These are phyloP conservation scores for Aspergillus neotritici DNA, from an alignment of 2,329 filamentous ascomycete species.

Conservation along the genomic window DNA sequence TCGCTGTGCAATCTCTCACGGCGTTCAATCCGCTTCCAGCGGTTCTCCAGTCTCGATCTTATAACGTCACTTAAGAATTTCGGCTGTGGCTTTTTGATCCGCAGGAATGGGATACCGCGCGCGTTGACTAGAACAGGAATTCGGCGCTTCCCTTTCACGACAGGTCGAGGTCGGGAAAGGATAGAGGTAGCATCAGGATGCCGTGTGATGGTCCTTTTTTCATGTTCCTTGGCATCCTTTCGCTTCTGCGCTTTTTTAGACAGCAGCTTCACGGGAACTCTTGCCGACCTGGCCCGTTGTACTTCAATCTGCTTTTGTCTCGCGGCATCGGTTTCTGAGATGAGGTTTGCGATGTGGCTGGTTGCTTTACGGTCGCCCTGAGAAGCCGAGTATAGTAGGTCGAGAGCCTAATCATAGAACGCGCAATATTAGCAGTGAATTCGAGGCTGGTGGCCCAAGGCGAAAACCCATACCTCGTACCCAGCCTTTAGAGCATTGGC, in stretches of 20 bases:
- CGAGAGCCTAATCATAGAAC: conserved; percentile 27
- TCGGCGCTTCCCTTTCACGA: conserved; percentile 33
- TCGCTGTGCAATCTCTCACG: conserved; percentile 28
- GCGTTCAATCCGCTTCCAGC: conserved; percentile 30
- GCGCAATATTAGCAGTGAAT: conserved; percentile 1
- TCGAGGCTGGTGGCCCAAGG: no score
- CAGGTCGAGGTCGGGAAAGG: conserved; percentile 29
- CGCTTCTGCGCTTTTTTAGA: conserved; percentile 20
- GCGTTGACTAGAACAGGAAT: conserved; percentile 40
- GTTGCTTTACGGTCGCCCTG: conserved; percentile 23
- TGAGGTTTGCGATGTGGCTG: conserved; percentile 20
- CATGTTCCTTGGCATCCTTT: conserved; percentile 19
- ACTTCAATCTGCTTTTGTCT: conserved; percentile 17
- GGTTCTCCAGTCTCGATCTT: conserved; percentile 29
- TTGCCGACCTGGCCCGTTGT: conserved; percentile 15
- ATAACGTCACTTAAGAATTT: conserved; percentile 35
- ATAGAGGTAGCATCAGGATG: conserved; percentile 33
- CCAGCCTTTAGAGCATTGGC: conserved; percentile 37
- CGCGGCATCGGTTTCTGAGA: conserved; percentile 20
- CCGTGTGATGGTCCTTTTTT: conserved; percentile 24
- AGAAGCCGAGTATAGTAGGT: conserved; percentile 32
- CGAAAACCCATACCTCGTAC: conserved; percentile 30
- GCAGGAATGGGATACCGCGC: conserved; percentile 38
- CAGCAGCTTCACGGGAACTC: conserved; percentile 17
- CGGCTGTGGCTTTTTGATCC: conserved; percentile 43